Percentiles rank a stretch among this genome's conserved stretches.
Conservation (phyloP, 2,329 filamentous ascomycete genomes). For the Akanthomyces muscarius region DNA sequence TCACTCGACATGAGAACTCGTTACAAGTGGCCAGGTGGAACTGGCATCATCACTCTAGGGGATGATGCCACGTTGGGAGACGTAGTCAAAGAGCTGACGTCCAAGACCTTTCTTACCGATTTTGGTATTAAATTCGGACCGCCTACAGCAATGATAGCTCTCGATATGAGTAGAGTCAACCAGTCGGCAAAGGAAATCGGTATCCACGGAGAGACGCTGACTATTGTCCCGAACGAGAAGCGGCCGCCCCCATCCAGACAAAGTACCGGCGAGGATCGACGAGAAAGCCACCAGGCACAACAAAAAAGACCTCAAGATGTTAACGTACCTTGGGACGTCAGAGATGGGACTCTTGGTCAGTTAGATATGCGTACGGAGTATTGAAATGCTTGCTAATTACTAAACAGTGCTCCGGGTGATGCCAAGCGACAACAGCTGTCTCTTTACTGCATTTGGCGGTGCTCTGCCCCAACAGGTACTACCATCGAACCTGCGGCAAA, state of each 20-base stretch:
- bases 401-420: constrained; percentile 75
- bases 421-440: constrained; percentile 93
- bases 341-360: constrained; percentile 49
- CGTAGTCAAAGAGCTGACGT: constrained; percentile 56
- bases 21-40: constrained; percentile 69
- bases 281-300: constrained; percentile 15
- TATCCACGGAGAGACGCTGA: constrained; percentile 48
- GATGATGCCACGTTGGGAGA: constrained; percentile 63
- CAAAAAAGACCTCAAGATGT: constrained; percentile 25
- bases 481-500: constrained; percentile 60
- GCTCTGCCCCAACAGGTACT: constrained; percentile 60
- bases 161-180: constrained; percentile 55
- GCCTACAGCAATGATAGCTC: constrained; percentile 60
- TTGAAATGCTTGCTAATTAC: neutral
- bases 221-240: constrained; percentile 42
- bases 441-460: constrained; percentile 84
- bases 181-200: constrained; percentile 46
- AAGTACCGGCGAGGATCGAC: neutral
- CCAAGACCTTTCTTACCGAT: constrained; percentile 58
- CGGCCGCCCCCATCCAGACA: constrained; percentile 19
- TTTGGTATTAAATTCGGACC: constrained; percentile 84
- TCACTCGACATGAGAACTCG: constrained; percentile 62
- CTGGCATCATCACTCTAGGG: constrained; percentile 64
- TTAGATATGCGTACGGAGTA: constrained; percentile 2
- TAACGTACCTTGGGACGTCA: constrained; percentile 45